Conservation (phyloP, 768 basidiomycete genomes). For the Tricholoma sp. region DNA sequence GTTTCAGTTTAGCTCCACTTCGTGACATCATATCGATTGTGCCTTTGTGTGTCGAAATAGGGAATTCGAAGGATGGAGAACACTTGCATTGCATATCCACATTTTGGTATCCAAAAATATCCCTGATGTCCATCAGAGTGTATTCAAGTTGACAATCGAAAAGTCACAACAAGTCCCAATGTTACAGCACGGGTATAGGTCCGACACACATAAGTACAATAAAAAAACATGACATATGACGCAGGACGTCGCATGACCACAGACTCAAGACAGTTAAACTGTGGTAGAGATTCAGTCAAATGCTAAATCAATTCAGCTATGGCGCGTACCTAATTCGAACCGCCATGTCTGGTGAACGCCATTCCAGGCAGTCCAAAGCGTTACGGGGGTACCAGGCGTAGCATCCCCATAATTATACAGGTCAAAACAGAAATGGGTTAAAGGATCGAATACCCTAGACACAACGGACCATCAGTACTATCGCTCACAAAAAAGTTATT, state of each 20-base stretch:
- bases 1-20: neutral
- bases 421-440: slow-evolving; percentile 41
- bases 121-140: too few relatives aligned
- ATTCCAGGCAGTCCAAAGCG: slow-evolving; percentile 44
- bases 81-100: too few relatives aligned
- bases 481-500: neutral
- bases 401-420: slow-evolving; percentile 41
- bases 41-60: slow-evolving; percentile 3
- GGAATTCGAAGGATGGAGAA: neutral
- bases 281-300: neutral
- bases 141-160: too few relatives aligned
- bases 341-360: slow-evolving; percentile 53
- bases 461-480: neutral
- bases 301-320: neutral
- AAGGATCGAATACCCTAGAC: slow-evolving; percentile 40
- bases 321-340: slow-evolving; percentile 26
- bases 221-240: neutral
- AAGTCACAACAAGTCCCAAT: too few relatives aligned
- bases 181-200: too few relatives aligned
- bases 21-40: slow-evolving; percentile 12
- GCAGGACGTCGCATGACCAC: neutral
- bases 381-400: slow-evolving; percentile 38
- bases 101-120: too few relatives aligned
- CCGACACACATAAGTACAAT: neutral
- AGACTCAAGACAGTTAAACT: neutral